Conservation (phyloP, 305 asterid genomes). For the Fraxinus floribunda region DNA sequence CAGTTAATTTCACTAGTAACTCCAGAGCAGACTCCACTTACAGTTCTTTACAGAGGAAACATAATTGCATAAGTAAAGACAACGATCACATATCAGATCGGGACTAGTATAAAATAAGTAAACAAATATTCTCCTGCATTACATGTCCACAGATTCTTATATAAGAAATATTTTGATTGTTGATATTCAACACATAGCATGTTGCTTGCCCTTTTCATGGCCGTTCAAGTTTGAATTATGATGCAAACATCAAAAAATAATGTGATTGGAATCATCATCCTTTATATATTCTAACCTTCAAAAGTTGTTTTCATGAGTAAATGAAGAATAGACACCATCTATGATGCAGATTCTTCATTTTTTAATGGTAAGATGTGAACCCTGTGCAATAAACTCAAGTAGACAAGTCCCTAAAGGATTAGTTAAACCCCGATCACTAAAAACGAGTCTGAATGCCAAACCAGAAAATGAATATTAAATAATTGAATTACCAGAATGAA, state of each 20-base stretch:
- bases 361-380: not conserved
- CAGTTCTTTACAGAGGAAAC: not conserved
- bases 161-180: not conserved
- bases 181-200: not conserved
- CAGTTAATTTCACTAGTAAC: not conserved
- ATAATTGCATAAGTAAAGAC: not conserved
- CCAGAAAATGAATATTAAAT: not conserved
- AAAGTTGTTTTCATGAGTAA: not conserved
- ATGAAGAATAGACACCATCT: not conserved
- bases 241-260: not conserved
- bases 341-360: not conserved
- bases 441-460: not conserved
- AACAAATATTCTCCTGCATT: not conserved
- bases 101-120: not conserved
- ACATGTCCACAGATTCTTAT: not conserved
- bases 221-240: not conserved
- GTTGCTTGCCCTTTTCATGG: not conserved
- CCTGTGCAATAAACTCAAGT: not conserved
- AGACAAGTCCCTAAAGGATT: not conserved
- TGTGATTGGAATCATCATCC: not conserved
- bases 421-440: not conserved
- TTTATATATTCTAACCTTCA: not conserved
- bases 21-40: not conserved
- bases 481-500: not conserved
- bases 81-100: not conserved